Evolutionary conservation across 2,329 filamentous ascomycete species (phyloP).

Genomic region (Clathrospora elynae): DNA sequence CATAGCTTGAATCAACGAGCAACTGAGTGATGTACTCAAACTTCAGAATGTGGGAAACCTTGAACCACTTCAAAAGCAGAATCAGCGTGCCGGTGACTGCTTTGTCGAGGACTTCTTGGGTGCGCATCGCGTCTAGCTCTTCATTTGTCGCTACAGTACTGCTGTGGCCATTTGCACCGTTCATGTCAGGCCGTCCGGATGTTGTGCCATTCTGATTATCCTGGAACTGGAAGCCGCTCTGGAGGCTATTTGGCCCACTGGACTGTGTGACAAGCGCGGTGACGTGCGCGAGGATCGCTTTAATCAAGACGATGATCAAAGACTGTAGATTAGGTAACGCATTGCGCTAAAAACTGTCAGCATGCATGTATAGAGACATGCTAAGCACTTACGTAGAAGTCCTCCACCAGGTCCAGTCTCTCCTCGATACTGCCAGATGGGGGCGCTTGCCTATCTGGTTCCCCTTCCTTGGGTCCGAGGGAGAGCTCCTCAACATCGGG

Average conservation of each 20-base stretch:
- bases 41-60: slow-evolving; percentile 90
- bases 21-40: slow-evolving; percentile 96
- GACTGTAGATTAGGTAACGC: slow-evolving; percentile 88
- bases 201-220: slow-evolving; percentile 49
- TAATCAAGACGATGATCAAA: slow-evolving; percentile 87
- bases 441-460: slow-evolving; percentile 46
- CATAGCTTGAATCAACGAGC: slow-evolving; percentile 90
- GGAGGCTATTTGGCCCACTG: slow-evolving; percentile 55
- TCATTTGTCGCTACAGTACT: slow-evolving; percentile 56
- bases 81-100: slow-evolving; percentile 88
- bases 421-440: slow-evolving; percentile 61
- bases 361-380: neutral
- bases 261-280: slow-evolving; percentile 75
- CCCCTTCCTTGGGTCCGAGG: slow-evolving; percentile 42
- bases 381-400: slow-evolving; percentile 74
- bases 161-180: slow-evolving; percentile 40
- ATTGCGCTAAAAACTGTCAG: slow-evolving; percentile 61
- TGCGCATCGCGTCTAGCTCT: slow-evolving; percentile 79
- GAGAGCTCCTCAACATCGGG: slow-evolving; percentile 52
- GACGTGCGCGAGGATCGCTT: slow-evolving; percentile 84
- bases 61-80: slow-evolving; percentile 93
- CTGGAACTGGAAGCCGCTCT: slow-evolving; percentile 54
- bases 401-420: slow-evolving; percentile 74
- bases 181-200: slow-evolving; percentile 38
- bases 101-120: slow-evolving; percentile 86